phyloP scores from a whole-genome alignment of 2,329 filamentous ascomycete species.

The Alternaria gansuensis region DNA sequence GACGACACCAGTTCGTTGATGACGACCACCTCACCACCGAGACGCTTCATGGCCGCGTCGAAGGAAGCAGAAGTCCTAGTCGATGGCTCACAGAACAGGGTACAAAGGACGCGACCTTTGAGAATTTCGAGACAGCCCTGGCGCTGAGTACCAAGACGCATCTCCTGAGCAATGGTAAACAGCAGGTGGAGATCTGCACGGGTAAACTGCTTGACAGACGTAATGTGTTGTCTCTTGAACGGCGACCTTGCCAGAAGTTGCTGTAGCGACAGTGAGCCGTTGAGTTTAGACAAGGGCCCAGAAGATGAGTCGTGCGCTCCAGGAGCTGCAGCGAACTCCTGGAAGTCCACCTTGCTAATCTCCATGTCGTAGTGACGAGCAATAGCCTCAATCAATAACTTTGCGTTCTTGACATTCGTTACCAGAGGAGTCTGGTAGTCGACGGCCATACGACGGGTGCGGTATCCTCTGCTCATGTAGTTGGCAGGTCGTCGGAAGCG shows the following conservation, averaged over 20 bases:
- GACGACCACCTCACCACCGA: conserved; percentile 85
- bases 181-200: conserved; percentile 89
- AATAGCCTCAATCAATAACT: conserved; percentile 94
- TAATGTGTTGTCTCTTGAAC: conserved; percentile 88
- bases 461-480: conserved; percentile 98
- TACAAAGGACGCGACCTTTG: conserved; percentile 84
- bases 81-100: conserved; percentile 97
- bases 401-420: conserved; percentile 99
- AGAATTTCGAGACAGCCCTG: conserved; percentile 89
- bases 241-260: conserved; percentile 80
- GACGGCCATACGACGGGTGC: conserved; percentile 95
- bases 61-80: conserved; percentile 96
- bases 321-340: conserved; percentile 71
- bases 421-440: conserved; percentile 97
- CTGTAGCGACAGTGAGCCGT: conserved; percentile 66
- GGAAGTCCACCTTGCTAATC: conserved; percentile 84
- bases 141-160: conserved; percentile 92
- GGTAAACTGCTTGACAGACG: conserved; percentile 90
- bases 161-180: conserved; percentile 97
- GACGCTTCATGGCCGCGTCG: conserved; percentile 97
- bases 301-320: conserved; percentile 43
- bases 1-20: conserved; percentile 86
- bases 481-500: conserved; percentile 95
- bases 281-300: conserved; percentile 62
- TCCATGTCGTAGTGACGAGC: conserved; percentile 86